These are phyloP conservation scores for Psidium guajava DNA, from an alignment of 345 rosid genomes.

Conservation along the genomic window DNA sequence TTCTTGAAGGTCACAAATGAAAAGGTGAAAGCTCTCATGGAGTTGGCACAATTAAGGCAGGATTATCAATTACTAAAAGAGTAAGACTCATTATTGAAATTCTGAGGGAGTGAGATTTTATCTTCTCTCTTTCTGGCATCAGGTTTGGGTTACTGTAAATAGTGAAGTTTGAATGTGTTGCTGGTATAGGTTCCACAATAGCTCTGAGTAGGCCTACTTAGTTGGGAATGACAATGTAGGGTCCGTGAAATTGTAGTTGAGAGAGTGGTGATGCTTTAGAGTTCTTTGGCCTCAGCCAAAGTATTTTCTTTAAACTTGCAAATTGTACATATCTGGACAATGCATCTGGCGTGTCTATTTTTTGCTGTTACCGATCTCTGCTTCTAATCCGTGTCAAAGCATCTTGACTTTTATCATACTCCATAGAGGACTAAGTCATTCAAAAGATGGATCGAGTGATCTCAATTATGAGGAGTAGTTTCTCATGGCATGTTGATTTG, in stretches of 20 bases:
- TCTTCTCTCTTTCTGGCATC: background rate
- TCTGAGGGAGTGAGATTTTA: background rate
- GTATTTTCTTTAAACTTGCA: background rate
- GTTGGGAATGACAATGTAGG: background rate
- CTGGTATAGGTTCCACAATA: background rate
- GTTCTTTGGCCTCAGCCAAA: background rate
- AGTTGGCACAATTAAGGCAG: conserved; percentile 72
- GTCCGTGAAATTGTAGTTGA: background rate
- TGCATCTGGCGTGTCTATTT: background rate
- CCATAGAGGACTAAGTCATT: background rate
- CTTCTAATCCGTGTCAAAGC: background rate
- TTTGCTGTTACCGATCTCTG: background rate
- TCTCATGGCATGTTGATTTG: background rate
- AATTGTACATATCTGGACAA: background rate
- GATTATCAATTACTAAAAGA: conserved; percentile 54
- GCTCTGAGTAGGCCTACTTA: background rate
- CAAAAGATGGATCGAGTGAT: background rate
- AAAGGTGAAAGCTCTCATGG: conserved; percentile 93
- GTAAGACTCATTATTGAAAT: conserved; percentile 25
- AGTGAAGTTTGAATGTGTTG: background rate
- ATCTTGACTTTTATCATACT: background rate
- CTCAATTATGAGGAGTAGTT: background rate
- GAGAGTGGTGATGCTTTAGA: background rate
- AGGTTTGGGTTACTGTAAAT: background rate
- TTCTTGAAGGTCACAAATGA: conserved; percentile 73